Conservation (phyloP, 805 yeast genomes). For the Candida odintsovae region DNA sequence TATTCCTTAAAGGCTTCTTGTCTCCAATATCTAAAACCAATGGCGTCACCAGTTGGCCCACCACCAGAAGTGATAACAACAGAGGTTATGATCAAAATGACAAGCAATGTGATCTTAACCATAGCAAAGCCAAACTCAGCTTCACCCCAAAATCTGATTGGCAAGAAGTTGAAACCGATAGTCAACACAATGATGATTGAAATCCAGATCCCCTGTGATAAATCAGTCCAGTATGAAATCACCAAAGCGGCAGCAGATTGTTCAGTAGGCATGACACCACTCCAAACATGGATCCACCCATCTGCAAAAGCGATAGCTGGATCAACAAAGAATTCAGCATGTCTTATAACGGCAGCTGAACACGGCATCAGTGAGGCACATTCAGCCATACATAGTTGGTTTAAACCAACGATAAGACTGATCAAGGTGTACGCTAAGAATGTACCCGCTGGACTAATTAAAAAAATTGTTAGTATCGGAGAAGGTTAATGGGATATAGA, state of each 20-base stretch:
- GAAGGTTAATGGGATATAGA: no score
- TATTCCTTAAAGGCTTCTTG: slow-evolving; percentile 10
- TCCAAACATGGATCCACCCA: slow-evolving; percentile 38
- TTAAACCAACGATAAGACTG: slow-evolving; percentile 32
- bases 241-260: slow-evolving; percentile 39
- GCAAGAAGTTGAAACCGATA: slow-evolving; percentile 29
- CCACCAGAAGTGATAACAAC: slow-evolving; percentile 57
- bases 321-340: slow-evolving; percentile 33
- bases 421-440: slow-evolving; percentile 28
- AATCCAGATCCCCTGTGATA: slow-evolving; percentile 40
- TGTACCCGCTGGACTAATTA: slow-evolving; percentile 28
- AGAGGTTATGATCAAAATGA: slow-evolving; percentile 52
- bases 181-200: slow-evolving; percentile 33
- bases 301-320: slow-evolving; percentile 40
- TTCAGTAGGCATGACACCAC: slow-evolving; percentile 38
- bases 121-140: slow-evolving; percentile 49
- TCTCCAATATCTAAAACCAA: slow-evolving; percentile 29
- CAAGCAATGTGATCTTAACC: slow-evolving; percentile 57
- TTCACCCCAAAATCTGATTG: slow-evolving; percentile 42
- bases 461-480: background rate
- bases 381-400: slow-evolving; percentile 36
- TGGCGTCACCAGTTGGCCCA: slow-evolving; percentile 39
- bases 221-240: slow-evolving; percentile 39
- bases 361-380: slow-evolving; percentile 32
- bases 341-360: slow-evolving; percentile 31